These are phyloP conservation scores for Annulohypoxylon nitens DNA, from an alignment of 495 filamentous ascomycete genomes.

Conservation along the genomic window DNA sequence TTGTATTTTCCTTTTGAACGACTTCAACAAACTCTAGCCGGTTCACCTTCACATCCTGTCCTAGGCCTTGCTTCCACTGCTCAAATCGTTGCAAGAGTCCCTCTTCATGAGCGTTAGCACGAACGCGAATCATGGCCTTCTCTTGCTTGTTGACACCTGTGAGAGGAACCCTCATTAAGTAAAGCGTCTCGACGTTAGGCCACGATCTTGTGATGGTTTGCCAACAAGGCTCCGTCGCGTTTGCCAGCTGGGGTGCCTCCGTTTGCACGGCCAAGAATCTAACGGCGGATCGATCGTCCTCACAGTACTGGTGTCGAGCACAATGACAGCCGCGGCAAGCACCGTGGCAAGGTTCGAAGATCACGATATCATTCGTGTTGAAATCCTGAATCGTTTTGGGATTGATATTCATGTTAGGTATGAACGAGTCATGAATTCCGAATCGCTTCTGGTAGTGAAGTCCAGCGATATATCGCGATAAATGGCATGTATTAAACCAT, in stretches of 20 bases:
- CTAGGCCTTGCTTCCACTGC: conserved; percentile 42
- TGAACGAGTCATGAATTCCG: not conserved
- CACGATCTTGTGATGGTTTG: conserved; percentile 43
- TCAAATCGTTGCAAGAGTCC: conserved; percentile 37
- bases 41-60: conserved; percentile 19
- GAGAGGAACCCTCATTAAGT: conserved; percentile 45
- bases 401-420: not conserved
- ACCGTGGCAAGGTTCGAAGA: conserved; percentile 50
- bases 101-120: conserved; percentile 29
- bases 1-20: conserved; percentile 32
- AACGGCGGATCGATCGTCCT: conserved; percentile 42
- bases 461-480: conserved; percentile 35
- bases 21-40: conserved; percentile 48
- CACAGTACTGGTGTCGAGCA: conserved; percentile 47
- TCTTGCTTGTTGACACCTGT: conserved; percentile 40
- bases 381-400: conserved; percentile 30
- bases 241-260: conserved; percentile 34
- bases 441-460: conserved; percentile 42
- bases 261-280: conserved; percentile 46
- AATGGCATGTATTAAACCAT: conserved; percentile 45
- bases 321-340: conserved; percentile 50
- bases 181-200: conserved; percentile 50
- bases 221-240: conserved; percentile 43
- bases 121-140: conserved; percentile 51
- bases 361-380: conserved; percentile 44